Evolutionary conservation across 1,284 basidiomycete genomes (phyloP).

Genomic region (Trametes hirsuta): DNA sequence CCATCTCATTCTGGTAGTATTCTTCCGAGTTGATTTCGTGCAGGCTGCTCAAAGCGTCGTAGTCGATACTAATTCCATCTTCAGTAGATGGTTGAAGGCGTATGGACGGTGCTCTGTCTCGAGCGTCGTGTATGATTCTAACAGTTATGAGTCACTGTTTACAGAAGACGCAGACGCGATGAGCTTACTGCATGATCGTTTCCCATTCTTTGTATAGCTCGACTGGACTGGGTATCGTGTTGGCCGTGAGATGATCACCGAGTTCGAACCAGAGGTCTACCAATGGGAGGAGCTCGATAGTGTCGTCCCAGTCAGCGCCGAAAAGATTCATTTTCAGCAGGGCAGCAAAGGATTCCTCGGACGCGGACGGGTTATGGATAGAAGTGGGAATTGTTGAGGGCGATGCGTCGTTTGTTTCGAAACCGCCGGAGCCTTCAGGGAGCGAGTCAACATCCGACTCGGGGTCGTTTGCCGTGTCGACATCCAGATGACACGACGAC

Average conservation of each 20-base stretch:
- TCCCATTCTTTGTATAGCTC: neutral
- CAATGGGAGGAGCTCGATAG: neutral
- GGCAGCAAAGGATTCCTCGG: neutral
- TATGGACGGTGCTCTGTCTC: neutral
- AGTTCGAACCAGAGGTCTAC: slow-evolving; percentile 9
- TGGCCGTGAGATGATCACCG: neutral
- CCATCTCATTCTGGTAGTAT: too few species aligned
- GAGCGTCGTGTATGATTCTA: neutral
- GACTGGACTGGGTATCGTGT: neutral
- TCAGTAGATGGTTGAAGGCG: neutral
- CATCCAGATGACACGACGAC: neutral
- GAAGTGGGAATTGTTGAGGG: neutral
- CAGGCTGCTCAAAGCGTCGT: neutral
- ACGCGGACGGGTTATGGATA: neutral
- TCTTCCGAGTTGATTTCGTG: too few species aligned
- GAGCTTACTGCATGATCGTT: neutral
- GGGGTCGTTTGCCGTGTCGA: neutral
- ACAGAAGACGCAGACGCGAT: neutral
- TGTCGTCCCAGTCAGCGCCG: neutral
- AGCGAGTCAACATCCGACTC: neutral
- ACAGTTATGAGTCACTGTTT: neutral
- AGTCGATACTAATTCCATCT: neutral
- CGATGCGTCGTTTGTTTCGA: neutral
- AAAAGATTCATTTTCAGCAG: neutral
- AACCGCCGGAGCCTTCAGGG: neutral